Evolutionary conservation across 179 eudicot species (phyloP).

Genomic region (Beta corolliflora): DNA sequence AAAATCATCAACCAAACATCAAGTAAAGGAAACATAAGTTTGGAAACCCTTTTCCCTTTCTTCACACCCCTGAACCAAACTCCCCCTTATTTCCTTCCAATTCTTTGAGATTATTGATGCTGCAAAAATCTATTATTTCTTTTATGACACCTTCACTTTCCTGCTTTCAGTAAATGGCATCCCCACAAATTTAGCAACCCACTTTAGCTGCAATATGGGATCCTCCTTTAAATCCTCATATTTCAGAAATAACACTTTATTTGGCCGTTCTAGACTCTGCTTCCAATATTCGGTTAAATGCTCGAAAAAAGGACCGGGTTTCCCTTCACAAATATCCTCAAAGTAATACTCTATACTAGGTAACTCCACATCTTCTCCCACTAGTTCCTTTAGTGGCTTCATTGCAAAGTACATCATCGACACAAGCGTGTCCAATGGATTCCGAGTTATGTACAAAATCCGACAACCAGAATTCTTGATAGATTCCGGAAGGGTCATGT

Average conservation of each 20-base stretch:
- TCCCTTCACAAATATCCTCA: background rate
- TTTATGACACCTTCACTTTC: background rate
- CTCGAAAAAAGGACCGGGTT: background rate
- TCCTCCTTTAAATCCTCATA: conserved; percentile 9
- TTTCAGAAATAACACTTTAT: background rate
- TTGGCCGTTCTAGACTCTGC: background rate
- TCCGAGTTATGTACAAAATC: background rate
- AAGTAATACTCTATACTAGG: background rate
- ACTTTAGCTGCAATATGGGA: background rate
- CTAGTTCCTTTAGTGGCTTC: background rate
- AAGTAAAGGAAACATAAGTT: too few species aligned
- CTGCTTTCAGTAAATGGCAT: background rate
- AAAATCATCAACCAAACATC: too few species aligned
- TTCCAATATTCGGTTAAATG: background rate
- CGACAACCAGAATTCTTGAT: background rate
- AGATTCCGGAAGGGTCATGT: background rate
- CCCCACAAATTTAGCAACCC: conserved; percentile 1
- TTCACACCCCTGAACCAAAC: too few species aligned
- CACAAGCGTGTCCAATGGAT: background rate
- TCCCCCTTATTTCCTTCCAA: background rate
- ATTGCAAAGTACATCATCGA: background rate
- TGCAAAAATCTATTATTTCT: background rate
- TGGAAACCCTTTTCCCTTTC: too few species aligned
- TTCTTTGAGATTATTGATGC: background rate
- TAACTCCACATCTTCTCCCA: background rate